phyloP scores from a whole-genome alignment of 257 asterid species.

The Perilla frutescens region DNA sequence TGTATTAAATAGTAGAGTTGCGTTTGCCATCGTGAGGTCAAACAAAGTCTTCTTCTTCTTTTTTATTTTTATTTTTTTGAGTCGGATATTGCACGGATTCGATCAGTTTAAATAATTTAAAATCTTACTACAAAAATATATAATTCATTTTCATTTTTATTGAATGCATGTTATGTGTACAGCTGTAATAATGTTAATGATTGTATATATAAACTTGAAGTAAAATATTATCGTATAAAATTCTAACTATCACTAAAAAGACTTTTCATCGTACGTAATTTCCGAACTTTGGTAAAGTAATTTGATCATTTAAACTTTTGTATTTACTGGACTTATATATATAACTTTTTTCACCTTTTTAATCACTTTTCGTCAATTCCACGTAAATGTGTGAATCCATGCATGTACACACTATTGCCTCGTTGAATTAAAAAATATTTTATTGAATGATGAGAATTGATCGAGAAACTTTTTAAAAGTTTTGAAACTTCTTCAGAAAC shows the following conservation, averaged over 20 bases:
- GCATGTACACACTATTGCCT: constrained; percentile 12
- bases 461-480: no score
- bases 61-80: not conserved
- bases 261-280: no score
- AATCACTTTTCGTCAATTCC: not conserved
- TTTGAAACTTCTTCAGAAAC: no score
- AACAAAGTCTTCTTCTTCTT: not conserved
- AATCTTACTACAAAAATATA: not conserved
- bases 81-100: not conserved
- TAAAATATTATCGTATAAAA: no score
- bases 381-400: constrained; percentile 5
- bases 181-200: not conserved
- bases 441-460: no score
- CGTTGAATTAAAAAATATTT: not conserved
- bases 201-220: not conserved
- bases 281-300: no score
- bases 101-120: not conserved
- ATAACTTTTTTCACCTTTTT: no score
- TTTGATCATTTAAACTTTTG: no score
- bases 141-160: not conserved
- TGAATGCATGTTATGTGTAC: no score
- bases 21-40: not conserved
- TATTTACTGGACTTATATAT: no score
- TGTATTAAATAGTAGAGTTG: not conserved
- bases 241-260: no score